phyloP scores from a whole-genome alignment of 2,329 filamentous ascomycete species.

The Anisogramma anomala region DNA sequence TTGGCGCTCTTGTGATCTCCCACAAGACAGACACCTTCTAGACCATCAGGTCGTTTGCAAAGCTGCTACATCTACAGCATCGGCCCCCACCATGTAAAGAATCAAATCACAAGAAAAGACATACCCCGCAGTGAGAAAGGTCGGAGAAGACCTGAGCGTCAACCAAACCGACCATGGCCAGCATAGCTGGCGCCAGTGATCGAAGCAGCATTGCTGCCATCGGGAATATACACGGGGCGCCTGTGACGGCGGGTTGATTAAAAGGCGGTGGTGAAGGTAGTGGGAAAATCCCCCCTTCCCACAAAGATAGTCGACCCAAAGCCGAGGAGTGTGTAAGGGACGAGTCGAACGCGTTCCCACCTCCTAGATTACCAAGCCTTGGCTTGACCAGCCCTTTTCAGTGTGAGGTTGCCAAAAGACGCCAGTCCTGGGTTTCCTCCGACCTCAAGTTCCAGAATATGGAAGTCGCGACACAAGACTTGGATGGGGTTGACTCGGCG shows the following conservation, averaged over 20 bases:
- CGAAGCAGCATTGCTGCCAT: slow-evolving; percentile 5
- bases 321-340: background rate
- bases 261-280: background rate
- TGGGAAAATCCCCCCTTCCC: background rate
- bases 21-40: too few relatives aligned
- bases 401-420: background rate
- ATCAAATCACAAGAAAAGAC: background rate
- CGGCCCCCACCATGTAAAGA: too few relatives aligned
- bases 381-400: too few relatives aligned
- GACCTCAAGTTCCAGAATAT: background rate
- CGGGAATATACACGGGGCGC: background rate
- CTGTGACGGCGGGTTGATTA: background rate
- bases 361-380: too few relatives aligned
- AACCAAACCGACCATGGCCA: slow-evolving; percentile 8
- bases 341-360: too few relatives aligned
- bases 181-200: slow-evolving; percentile 7
- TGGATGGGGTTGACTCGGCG: background rate
- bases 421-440: background rate
- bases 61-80: too few relatives aligned
- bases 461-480: too few relatives aligned
- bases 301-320: background rate
- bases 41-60: too few relatives aligned
- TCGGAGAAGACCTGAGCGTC: slow-evolving; percentile 12
- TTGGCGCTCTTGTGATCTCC: background rate
- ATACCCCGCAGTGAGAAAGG: slow-evolving; percentile 12